A percentile compares a stretch with the other conserved stretches of the same genome.
These are phyloP conservation scores for Aspergillus neotritici DNA, from an alignment of 2,329 filamentous ascomycete genomes.

Conservation along the genomic window DNA sequence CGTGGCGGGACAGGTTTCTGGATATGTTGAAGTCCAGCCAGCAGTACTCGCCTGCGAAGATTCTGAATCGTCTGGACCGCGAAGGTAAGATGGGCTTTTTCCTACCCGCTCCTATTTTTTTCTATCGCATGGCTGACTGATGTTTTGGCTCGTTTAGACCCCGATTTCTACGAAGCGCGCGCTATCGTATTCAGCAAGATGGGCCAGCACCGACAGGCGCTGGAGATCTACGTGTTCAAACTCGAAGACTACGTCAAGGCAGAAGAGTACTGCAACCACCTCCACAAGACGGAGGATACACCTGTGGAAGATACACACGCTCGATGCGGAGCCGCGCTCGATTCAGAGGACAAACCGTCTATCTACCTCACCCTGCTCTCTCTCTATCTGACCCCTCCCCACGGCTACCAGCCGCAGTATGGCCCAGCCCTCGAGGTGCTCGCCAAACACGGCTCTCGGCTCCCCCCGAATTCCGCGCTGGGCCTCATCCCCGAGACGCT, in stretches of 20 bases:
- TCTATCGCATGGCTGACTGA: constrained; percentile 2
- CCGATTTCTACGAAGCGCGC: constrained; percentile 79
- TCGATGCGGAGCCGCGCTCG: constrained; percentile 37
- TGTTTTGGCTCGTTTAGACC: constrained; percentile 50
- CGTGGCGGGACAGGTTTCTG: constrained; percentile 62
- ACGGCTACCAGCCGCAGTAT: constrained; percentile 66
- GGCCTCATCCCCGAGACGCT: constrained; percentile 77
- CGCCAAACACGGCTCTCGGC: constrained; percentile 84
- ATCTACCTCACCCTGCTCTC: constrained; percentile 90
- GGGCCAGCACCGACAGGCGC: constrained; percentile 87
- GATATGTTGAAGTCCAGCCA: constrained; percentile 68
- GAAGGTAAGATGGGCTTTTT: constrained; percentile 63
- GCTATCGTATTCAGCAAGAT: constrained; percentile 91
- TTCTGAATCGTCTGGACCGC: constrained; percentile 69
- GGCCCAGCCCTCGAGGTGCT: constrained; percentile 77
- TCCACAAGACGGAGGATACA: constrained; percentile 59
- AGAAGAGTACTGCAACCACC: constrained; percentile 94
- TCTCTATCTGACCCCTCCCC: constrained; percentile 77
- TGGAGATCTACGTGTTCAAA: constrained; percentile 98
- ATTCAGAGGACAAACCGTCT: constrained; percentile 57
- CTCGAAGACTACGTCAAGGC: constrained; percentile 81
- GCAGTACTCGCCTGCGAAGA: constrained; percentile 74
- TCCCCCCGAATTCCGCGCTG: constrained; percentile 81
- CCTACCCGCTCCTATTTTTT: not conserved
- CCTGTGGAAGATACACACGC: constrained; percentile 29